phyloP scores from a whole-genome alignment of 2,329 filamentous ascomycete species.

The Endoconidiophora laricicola region DNA sequence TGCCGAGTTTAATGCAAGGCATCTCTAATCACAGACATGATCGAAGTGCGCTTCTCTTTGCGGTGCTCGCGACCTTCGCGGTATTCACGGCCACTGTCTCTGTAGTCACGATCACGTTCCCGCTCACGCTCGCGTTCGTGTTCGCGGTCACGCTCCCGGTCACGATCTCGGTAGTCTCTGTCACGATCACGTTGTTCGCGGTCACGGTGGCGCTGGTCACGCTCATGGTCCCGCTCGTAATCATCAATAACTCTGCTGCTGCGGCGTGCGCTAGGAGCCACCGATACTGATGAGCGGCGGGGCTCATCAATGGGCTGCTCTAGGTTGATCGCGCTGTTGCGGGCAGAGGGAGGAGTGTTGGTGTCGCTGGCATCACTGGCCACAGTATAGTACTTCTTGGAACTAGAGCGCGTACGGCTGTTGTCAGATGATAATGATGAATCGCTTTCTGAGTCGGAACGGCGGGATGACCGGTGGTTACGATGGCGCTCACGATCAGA shows the following conservation, averaged over 20 bases:
- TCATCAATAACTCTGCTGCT: conserved; percentile 3
- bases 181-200: conserved; percentile 24
- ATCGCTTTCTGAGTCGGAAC: conserved; percentile 5
- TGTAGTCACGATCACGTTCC: conserved; percentile 21
- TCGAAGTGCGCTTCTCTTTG: conserved; percentile 31
- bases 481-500: conserved; percentile 15
- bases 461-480: not conserved
- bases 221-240: not conserved
- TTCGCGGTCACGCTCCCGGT: conserved; percentile 27
- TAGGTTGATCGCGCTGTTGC: not conserved
- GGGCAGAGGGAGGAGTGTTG: conserved; percentile 10
- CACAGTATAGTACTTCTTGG: conserved; percentile 15
- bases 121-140: conserved; percentile 29
- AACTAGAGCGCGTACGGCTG: conserved; percentile 12
- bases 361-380: not conserved
- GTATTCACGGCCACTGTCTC: conserved; percentile 20
- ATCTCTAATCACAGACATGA: conserved; percentile 42
- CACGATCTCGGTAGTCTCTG: conserved; percentile 20
- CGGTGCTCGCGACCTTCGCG: conserved; percentile 16
- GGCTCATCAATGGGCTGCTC: not conserved
- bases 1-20: conserved; percentile 37
- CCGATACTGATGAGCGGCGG: not conserved
- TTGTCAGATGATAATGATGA: conserved; percentile 19
- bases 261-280: conserved; percentile 20
- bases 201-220: conserved; percentile 21